A percentile compares a stretch with the other conserved stretches of the same genome.
Conservation (phyloP, 805 yeast species). For the Candida wancherniae region DNA sequence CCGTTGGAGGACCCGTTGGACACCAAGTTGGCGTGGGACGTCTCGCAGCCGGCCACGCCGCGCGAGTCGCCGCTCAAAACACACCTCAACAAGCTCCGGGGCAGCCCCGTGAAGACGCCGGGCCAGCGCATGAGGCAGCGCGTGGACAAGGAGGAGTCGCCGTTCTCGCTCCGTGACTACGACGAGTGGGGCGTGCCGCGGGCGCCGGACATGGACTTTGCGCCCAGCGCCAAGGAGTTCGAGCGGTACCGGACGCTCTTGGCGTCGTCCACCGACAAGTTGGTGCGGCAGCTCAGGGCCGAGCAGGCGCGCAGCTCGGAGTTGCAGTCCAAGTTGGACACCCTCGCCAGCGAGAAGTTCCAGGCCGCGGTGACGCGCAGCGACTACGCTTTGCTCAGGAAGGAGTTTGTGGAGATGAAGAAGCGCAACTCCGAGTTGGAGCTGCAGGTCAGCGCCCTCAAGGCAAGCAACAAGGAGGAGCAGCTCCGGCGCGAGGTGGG, state of each 20-base stretch:
- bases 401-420: constrained; percentile 2
- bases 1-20: constrained; percentile 8
- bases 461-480: constrained; percentile 10
- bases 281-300: constrained; percentile 16
- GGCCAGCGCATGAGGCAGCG: constrained; percentile 3
- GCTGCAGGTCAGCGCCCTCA: constrained; percentile 3
- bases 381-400: constrained; percentile 9
- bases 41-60: constrained; percentile 10
- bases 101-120: constrained; percentile 12
- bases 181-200: constrained; percentile 2
- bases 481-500: constrained; percentile 24
- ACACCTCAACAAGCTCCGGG: constrained; percentile 10
- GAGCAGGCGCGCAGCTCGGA: constrained; percentile 2
- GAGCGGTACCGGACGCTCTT: constrained; percentile 26
- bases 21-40: constrained; percentile 1
- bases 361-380: constrained; percentile 4
- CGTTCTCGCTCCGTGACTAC: constrained; percentile 1
- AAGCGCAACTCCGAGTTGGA: constrained; percentile 6
- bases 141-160: constrained; percentile 1
- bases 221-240: constrained; percentile 18
- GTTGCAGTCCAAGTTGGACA: constrained; percentile 7
- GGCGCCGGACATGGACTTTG: constrained; percentile 2
- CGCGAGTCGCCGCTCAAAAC: constrained; percentile 8
- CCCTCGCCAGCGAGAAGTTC: not conserved
- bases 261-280: constrained; percentile 24